Evolutionary conservation across 2,329 filamentous ascomycete species (phyloP).

Genomic region (Didymella pomorum): DNA sequence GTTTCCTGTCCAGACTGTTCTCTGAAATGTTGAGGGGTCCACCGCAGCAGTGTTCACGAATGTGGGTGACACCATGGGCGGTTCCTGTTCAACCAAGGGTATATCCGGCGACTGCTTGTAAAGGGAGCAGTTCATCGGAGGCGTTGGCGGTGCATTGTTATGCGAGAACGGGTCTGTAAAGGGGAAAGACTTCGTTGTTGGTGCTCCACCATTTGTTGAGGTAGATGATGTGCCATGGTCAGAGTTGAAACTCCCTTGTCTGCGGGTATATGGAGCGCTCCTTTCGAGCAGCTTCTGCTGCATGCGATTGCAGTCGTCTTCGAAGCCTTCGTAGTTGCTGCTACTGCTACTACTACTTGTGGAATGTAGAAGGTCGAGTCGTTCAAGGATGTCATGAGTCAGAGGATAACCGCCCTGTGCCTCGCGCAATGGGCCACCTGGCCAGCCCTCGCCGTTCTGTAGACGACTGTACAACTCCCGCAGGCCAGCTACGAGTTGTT

Average conservation of each 20-base stretch:
- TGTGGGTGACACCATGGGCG: slow-evolving; percentile 37
- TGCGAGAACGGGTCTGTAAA: slow-evolving; percentile 44
- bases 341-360: slow-evolving; percentile 54
- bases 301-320: slow-evolving; percentile 65
- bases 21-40: slow-evolving; percentile 42
- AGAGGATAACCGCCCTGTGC: slow-evolving; percentile 63
- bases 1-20: slow-evolving; percentile 44
- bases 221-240: slow-evolving; percentile 57
- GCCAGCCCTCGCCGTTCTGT: slow-evolving; percentile 63
- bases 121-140: slow-evolving; percentile 50
- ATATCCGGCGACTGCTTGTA: slow-evolving; percentile 45
- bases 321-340: slow-evolving; percentile 63
- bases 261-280: slow-evolving; percentile 60
- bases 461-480: slow-evolving; percentile 67
- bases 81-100: slow-evolving; percentile 41
- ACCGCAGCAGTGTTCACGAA: slow-evolving; percentile 42
- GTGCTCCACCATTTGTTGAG: slow-evolving; percentile 51
- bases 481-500: slow-evolving; percentile 67
- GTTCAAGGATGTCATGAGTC: slow-evolving; percentile 69
- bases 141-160: slow-evolving; percentile 48
- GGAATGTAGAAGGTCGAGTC: slow-evolving; percentile 64
- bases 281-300: slow-evolving; percentile 63
- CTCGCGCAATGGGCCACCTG: slow-evolving; percentile 61
- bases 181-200: slow-evolving; percentile 43
- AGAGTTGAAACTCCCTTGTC: slow-evolving; percentile 64